Conservation (phyloP, 441 rosid species). For the Mallotus repandus region DNA sequence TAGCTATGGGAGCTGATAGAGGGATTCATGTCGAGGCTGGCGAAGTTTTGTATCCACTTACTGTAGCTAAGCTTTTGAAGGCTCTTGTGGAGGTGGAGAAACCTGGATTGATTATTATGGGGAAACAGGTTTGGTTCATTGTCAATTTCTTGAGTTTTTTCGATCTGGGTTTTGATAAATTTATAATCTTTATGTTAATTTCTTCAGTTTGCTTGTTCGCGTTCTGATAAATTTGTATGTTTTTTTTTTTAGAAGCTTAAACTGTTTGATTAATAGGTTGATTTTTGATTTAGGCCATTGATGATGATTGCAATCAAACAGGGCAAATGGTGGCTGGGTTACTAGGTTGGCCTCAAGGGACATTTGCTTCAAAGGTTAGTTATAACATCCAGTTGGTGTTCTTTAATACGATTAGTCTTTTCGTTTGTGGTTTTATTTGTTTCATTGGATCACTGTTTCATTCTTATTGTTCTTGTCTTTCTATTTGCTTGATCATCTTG, state of each 20-base stretch:
- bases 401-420: background rate
- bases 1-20: constrained; percentile 96
- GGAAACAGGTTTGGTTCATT: constrained; percentile 60
- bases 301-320: constrained; percentile 97
- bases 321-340: constrained; percentile 97
- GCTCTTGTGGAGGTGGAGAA: constrained; percentile 73
- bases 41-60: constrained; percentile 51
- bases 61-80: constrained; percentile 78
- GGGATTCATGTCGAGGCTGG: constrained; percentile 70
- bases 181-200: background rate
- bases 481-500: background rate
- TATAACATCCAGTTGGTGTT: background rate
- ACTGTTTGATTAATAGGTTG: background rate
- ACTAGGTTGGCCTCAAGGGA: constrained; percentile 93
- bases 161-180: background rate
- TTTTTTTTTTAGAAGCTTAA: background rate
- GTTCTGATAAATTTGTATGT: constrained; percentile 6
- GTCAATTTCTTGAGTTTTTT: too few relatives aligned
- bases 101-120: constrained; percentile 73
- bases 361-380: constrained; percentile 92
- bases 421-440: background rate
- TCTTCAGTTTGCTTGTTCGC: background rate
- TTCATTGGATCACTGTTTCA: background rate
- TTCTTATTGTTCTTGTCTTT: background rate
- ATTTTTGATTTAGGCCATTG: constrained; percentile 63